Base-by-base conservation (phyloP, 2,329 filamentous ascomycete species). In the Penicillium paneum region DNA sequence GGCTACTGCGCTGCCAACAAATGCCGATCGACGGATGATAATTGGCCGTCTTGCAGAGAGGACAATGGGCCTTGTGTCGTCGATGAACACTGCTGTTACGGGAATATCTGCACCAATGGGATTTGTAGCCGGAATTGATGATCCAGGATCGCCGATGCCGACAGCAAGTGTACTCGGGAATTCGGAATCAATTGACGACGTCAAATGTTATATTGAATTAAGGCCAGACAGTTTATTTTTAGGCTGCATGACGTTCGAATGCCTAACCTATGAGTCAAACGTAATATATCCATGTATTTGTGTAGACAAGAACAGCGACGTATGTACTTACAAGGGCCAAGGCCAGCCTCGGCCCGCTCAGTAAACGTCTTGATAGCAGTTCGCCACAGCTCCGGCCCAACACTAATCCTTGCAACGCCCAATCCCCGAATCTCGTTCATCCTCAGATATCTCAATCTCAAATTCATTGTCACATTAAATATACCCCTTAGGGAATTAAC, bases 391-490 rank as follows among this genome's bases (percentile, higher is more conserved):
- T 71, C 72, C 0, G 81, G 80, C 0, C 82, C 82, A 55, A 84
- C 68, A 65, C 81, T 83, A 57, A 84, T 76, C 58, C 81, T 77
- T 7, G 80, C 79, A 35, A 84, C 80, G 0, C 81, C 82, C 46
- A 83, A 68, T 39, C 75, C 63, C 4, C 68, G 74, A 60, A 83
- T 60, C 55, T 81, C 75, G 34, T 65, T 63, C 1, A 78, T 74
- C 4, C 74, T 76, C 57, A 83, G 62, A 11, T 49, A 64, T 0
- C 71, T 73, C 13, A 70, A 75, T 2, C 68, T 58, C 15, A 68
- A 63, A 29, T 71, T 71, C 56, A 78, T 62, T 54, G 77, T 77
- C 11, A 83, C 79, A 49, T 79, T 79, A 13, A 85, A 64, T 45
- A 68, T 72, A 0, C 81, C 81, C 3, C 72, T 74, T 42, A 85